phyloP scores from a whole-genome alignment of 1,139 yeast species.

The Lodderomyces oxycetoniae region DNA sequence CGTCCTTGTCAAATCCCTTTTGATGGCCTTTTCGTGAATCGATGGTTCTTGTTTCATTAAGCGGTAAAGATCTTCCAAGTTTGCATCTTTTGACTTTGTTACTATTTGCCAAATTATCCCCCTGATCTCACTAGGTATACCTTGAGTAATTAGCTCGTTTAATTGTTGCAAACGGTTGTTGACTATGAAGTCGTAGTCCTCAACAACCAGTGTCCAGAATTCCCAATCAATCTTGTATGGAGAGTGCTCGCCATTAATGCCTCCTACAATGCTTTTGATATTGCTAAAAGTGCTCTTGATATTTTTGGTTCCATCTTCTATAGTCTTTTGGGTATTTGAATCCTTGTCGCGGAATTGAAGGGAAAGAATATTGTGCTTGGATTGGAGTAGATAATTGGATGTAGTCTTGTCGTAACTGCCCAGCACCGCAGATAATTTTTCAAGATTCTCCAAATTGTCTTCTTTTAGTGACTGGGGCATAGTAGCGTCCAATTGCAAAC shows the following conservation, averaged over 20 bases:
- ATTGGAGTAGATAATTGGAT: slow-evolving; percentile 33
- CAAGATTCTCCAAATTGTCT: neutral
- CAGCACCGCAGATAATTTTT: slow-evolving; percentile 14
- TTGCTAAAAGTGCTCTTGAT: slow-evolving; percentile 61
- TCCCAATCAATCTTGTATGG: slow-evolving; percentile 65
- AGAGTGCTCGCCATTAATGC: slow-evolving; percentile 21
- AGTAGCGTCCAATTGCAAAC: slow-evolving; percentile 26
- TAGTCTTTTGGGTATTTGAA: slow-evolving; percentile 39
- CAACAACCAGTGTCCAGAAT: slow-evolving; percentile 79
- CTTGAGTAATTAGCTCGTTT: slow-evolving; percentile 58
- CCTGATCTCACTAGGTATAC: slow-evolving; percentile 80
- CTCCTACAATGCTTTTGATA: slow-evolving; percentile 40
- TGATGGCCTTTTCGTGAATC: slow-evolving; percentile 71
- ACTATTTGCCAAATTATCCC: slow-evolving; percentile 92
- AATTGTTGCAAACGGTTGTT: slow-evolving; percentile 55
- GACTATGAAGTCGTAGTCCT: slow-evolving; percentile 67
- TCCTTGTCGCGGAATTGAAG: slow-evolving; percentile 29
- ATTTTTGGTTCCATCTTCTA: slow-evolving; percentile 55
- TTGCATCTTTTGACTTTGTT: slow-evolving; percentile 69
- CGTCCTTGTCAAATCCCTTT: slow-evolving; percentile 79
- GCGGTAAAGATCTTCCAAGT: slow-evolving; percentile 65
- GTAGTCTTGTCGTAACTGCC: slow-evolving; percentile 20
- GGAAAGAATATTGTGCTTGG: slow-evolving; percentile 30
- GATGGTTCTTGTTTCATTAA: slow-evolving; percentile 50
- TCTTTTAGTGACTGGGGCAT: neutral